Conservation (phyloP, 1,284 basidiomycete genomes). For the Puccinia hordei region DNA sequence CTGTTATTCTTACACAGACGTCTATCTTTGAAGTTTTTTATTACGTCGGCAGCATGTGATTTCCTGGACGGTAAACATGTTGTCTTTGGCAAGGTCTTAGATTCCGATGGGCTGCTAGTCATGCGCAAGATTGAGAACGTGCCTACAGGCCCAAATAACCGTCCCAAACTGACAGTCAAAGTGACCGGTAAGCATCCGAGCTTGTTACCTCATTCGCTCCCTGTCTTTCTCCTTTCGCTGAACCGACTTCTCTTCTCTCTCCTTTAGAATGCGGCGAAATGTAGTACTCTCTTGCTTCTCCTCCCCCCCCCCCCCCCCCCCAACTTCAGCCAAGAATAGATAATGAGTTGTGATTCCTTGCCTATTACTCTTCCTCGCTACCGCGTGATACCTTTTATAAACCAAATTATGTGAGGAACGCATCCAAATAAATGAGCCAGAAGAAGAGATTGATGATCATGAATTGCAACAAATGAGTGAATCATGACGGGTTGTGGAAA, state of each 20-base stretch:
- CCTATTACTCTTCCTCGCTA: no score
- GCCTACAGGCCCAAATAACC: constrained; percentile 80
- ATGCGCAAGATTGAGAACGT: constrained; percentile 93
- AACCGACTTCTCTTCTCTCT: not conserved
- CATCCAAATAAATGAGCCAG: no score
- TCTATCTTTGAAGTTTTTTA: constrained; percentile 77
- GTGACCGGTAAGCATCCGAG: not conserved
- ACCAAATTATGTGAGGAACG: no score
- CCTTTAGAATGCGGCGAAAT: constrained; percentile 7
- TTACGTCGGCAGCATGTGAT: constrained; percentile 88
- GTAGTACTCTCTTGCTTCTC: not conserved
- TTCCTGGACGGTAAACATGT: constrained; percentile 94
- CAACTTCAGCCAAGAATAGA: no score
- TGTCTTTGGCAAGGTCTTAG: constrained; percentile 85
- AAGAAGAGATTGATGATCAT: no score
- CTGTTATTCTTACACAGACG: no score
- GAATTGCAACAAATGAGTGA: no score
- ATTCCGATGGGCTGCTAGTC: constrained; percentile 73
- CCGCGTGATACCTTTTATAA: no score
- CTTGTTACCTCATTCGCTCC: not conserved
- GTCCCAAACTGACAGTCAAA: constrained; percentile 80
- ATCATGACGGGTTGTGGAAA: no score
- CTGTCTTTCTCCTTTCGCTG: not conserved
- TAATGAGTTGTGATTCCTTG: no score
- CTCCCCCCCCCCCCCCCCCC: no score